Conservation (phyloP, 2,329 filamentous ascomycete species). For the Stagonosporopsis rhizophila region DNA sequence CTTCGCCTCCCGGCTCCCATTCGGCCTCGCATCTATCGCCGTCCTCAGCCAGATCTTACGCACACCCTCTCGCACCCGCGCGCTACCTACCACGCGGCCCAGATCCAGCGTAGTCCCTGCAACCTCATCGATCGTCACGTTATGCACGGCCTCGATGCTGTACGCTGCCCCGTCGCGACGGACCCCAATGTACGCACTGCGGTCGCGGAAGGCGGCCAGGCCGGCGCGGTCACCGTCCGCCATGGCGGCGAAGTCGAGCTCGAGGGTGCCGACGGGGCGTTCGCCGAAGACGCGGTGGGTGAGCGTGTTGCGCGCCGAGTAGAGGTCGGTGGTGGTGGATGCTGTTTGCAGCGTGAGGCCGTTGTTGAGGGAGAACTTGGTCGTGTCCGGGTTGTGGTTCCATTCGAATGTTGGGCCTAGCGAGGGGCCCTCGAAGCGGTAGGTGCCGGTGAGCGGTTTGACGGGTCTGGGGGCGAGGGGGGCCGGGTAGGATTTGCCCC, state of each 20-base stretch:
- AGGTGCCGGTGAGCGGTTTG: conserved; percentile 44
- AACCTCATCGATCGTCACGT: conserved; percentile 46
- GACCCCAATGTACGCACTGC: conserved; percentile 59
- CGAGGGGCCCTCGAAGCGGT: conserved; percentile 53
- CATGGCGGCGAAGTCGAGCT: conserved; percentile 57
- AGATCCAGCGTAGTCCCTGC: conserved; percentile 24
- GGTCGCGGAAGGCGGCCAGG: conserved; percentile 59
- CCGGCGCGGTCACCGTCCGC: conserved; percentile 59
- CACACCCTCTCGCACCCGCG: conserved; percentile 11
- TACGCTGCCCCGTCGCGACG: conserved; percentile 44
- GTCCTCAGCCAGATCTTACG: conserved; percentile 33
- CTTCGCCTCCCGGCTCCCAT: conserved; percentile 23
- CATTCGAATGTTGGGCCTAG: conserved; percentile 61
- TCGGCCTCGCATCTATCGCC: conserved; percentile 32
- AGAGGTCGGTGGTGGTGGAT: conserved; percentile 58
- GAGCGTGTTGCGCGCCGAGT: conserved; percentile 46
- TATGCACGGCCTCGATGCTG: conserved; percentile 29
- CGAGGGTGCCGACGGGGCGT: conserved; percentile 53
- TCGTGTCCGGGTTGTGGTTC: conserved; percentile 64
- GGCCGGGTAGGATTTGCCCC: conserved; percentile 52
- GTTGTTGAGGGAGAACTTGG: conserved; percentile 52
- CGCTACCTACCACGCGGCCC: conserved; percentile 11
- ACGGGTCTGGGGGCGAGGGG: conserved; percentile 22
- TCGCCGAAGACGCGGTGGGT: conserved; percentile 47
- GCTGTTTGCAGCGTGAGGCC: conserved; percentile 55